These are phyloP conservation scores for Tagetes patula DNA, from an alignment of 129 eudicot genomes.

Conservation along the genomic window DNA sequence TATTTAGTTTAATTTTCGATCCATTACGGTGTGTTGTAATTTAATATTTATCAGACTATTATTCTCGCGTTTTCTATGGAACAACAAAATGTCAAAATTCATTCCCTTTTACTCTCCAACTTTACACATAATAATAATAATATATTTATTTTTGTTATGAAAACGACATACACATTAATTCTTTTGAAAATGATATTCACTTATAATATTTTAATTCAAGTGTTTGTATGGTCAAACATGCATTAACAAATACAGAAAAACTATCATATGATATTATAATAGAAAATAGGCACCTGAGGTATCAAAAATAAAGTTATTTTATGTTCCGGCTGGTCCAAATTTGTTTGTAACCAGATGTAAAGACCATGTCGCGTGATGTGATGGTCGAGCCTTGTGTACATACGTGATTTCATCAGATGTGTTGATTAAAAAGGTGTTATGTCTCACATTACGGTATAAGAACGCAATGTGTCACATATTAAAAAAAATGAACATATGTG, in stretches of 20 bases:
- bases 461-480: too few relatives aligned
- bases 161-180: not conserved
- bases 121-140: not conserved
- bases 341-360: too few relatives aligned
- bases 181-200: constrained; percentile 8
- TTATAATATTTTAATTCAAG: not conserved
- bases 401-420: too few relatives aligned
- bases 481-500: too few relatives aligned
- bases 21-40: not conserved
- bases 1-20: not conserved
- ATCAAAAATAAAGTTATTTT: not conserved
- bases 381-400: too few relatives aligned
- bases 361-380: too few relatives aligned
- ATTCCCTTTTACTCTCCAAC: constrained; percentile 7
- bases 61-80: not conserved
- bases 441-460: too few relatives aligned
- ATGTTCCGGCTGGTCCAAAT: not conserved
- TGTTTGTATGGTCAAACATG: constrained; percentile 20
- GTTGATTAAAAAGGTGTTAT: too few relatives aligned
- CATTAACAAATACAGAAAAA: not conserved
- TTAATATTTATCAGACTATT: not conserved
- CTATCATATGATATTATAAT: not conserved
- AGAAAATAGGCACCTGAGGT: not conserved
- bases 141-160: not conserved
- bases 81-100: constrained; percentile 21